phyloP scores from a whole-genome alignment of 768 basidiomycete genomes.

The Trametes cinnabarina region DNA sequence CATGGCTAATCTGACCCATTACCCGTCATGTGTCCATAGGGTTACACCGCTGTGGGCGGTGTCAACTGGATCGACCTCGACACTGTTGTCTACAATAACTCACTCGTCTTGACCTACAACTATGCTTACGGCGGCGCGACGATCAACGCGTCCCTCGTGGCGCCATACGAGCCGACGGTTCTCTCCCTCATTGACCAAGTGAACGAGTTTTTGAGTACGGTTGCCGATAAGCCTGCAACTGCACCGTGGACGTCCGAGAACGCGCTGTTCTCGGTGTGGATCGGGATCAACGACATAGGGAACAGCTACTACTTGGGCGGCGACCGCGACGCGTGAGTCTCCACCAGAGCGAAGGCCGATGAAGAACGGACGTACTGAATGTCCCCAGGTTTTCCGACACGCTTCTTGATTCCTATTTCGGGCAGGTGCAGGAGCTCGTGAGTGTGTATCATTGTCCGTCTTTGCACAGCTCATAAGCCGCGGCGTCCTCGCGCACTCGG shows the following conservation, averaged over 20 bases:
- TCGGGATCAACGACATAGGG: conserved; percentile 71
- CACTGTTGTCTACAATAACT: conserved; percentile 52
- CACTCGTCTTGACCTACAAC: conserved; percentile 57
- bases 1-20: not conserved
- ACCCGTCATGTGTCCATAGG: conserved; percentile 21
- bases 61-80: conserved; percentile 60
- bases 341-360: not conserved
- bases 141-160: conserved; percentile 56
- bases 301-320: conserved; percentile 50
- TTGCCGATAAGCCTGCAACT: conserved; percentile 45
- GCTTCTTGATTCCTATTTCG: conserved; percentile 50
- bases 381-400: conserved; percentile 45
- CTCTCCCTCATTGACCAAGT: conserved; percentile 61
- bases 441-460: conserved; percentile 13
- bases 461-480: not conserved
- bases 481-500: not conserved
- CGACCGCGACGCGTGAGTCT: conserved; percentile 46
- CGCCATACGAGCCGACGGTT: conserved; percentile 50
- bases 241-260: conserved; percentile 58
- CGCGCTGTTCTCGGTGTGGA: conserved; percentile 64
- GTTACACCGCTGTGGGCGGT: conserved; percentile 52
- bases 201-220: conserved; percentile 50
- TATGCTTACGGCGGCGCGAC: conserved; percentile 68
- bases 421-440: conserved; percentile 48
- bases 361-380: not conserved